Conservation (phyloP, 768 basidiomycete genomes). For the Lactarius indigo region DNA sequence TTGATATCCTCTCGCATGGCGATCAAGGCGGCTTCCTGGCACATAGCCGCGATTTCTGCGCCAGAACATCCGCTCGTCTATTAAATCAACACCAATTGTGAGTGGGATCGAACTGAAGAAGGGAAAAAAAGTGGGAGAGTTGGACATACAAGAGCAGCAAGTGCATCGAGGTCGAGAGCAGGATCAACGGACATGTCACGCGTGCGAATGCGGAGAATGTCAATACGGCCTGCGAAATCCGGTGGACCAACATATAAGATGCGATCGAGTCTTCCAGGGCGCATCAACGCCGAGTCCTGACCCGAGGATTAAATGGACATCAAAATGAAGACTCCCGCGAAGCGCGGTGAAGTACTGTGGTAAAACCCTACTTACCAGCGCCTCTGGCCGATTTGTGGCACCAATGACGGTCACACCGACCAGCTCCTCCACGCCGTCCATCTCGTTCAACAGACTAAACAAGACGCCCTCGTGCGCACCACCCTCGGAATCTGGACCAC, state of each 20-base stretch:
- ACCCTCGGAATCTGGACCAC: constrained; percentile 39
- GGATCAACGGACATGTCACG: constrained; percentile 77
- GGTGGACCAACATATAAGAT: constrained; percentile 95
- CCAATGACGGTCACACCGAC: constrained; percentile 94
- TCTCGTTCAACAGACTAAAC: constrained; percentile 91
- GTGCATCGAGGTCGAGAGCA: constrained; percentile 57
- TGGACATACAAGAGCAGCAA: constrained; percentile 64
- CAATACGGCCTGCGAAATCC: constrained; percentile 69
- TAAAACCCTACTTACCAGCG: constrained; percentile 29
- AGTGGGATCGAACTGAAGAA: constrained; percentile 5
- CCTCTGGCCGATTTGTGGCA: constrained; percentile 93
- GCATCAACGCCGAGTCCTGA: constrained; percentile 92
- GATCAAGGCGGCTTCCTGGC: constrained; percentile 91
- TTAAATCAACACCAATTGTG: not conserved
- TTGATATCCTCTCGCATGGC: constrained; percentile 89
- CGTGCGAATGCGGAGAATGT: constrained; percentile 80
- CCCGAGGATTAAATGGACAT: not conserved
- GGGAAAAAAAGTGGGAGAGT: not conserved
- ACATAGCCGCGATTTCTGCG: constrained; percentile 87
- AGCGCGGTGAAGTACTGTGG: constrained; percentile 43
- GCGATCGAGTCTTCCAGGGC: constrained; percentile 91
- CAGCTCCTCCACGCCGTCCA: constrained; percentile 97
- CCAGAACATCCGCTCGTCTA: constrained; percentile 96
- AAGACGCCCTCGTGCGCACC: constrained; percentile 83
- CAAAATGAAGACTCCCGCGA: not conserved